phyloP scores from a whole-genome alignment of 2,329 filamentous ascomycete genomes.

The Diaporthe capsici region DNA sequence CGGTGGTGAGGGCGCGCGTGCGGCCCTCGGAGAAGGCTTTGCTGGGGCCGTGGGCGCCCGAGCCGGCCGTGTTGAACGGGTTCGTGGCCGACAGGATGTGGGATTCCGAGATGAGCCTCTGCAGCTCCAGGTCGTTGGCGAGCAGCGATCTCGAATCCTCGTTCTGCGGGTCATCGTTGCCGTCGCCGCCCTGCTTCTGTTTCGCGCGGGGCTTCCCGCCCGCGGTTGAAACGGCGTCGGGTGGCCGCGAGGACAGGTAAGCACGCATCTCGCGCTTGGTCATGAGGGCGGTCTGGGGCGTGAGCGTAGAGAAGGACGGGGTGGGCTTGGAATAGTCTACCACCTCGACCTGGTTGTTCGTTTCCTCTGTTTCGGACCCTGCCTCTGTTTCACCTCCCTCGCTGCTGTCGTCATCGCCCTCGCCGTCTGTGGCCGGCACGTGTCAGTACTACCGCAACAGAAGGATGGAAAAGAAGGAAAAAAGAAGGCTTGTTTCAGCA shows the following conservation, averaged over 20 bases:
- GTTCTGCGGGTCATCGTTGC: constrained; percentile 54
- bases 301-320: constrained; percentile 49
- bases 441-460: constrained; percentile 17
- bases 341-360: constrained; percentile 64
- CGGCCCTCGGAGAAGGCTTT: constrained; percentile 71
- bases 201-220: constrained; percentile 45
- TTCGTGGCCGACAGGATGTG: constrained; percentile 80
- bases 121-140: constrained; percentile 92
- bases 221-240: constrained; percentile 49
- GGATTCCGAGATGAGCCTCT: constrained; percentile 91
- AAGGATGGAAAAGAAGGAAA: not conserved
- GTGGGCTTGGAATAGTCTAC: constrained; percentile 69
- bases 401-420: constrained; percentile 45
- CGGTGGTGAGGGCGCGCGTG: constrained; percentile 84
- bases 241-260: constrained; percentile 78
- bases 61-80: constrained; percentile 56
- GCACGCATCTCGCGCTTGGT: constrained; percentile 80
- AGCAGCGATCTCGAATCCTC: constrained; percentile 79
- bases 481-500: constrained; percentile 17
- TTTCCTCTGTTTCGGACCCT: constrained; percentile 42
- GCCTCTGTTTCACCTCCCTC: constrained; percentile 46
- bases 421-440: constrained; percentile 43
- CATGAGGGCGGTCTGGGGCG: constrained; percentile 58
- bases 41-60: constrained; percentile 50
- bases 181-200: constrained; percentile 42